Evolutionary conservation across 768 basidiomycete species (phyloP).

Genomic region (Leccinum subgranulosum): DNA sequence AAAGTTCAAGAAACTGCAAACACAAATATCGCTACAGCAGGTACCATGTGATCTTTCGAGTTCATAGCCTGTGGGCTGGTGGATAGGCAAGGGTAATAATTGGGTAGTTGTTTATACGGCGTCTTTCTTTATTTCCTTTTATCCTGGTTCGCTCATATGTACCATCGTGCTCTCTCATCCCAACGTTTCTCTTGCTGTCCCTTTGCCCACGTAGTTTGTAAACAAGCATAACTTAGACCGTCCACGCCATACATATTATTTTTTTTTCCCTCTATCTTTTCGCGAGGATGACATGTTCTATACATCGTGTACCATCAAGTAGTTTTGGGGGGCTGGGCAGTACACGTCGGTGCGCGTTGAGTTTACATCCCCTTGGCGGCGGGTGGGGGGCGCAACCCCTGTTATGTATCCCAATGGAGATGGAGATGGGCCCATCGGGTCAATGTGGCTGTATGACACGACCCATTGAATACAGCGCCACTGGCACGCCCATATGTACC

Average conservation of each 20-base stretch:
- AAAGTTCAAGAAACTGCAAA: constrained; percentile 32
- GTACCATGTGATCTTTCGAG: constrained; percentile 8
- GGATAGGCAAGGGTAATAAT: not conserved
- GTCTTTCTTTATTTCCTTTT: constrained; percentile 18
- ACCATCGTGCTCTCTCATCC: constrained; percentile 6
- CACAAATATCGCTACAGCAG: constrained; percentile 11
- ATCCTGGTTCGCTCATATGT: constrained; percentile 15
- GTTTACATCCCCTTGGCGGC: not conserved
- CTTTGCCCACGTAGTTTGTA: not conserved
- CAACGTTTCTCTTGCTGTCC: not conserved
- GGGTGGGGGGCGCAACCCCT: not conserved
- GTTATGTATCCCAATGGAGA: not conserved
- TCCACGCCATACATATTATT: not conserved
- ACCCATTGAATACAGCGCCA: not conserved
- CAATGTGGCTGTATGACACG: not conserved
- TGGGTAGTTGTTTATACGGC: constrained; percentile 2
- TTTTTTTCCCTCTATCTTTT: not conserved
- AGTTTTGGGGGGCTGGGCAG: not conserved
- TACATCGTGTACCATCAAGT: not conserved
- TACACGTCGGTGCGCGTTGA: no score
- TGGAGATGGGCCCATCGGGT: not conserved
- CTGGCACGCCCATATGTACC: not conserved
- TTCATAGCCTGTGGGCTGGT: constrained; percentile 7
- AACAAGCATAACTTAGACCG: constrained; percentile 7
- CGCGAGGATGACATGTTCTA: not conserved